Base-by-base conservation (phyloP, 305 asterid species). In the Plantago coronopus region DNA sequence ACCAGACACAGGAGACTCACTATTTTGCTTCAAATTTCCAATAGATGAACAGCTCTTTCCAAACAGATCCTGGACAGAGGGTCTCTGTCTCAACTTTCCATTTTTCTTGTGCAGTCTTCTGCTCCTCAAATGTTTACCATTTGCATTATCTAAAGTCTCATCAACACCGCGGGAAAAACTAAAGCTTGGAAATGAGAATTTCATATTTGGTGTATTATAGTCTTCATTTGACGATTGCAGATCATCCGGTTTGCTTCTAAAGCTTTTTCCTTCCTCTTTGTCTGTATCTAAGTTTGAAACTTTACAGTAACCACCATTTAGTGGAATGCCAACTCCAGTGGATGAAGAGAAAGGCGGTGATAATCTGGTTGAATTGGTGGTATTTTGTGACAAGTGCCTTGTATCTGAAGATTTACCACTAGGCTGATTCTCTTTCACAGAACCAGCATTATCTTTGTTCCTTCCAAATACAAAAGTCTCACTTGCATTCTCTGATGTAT, bases 1-100 rank as follows among this genome's bases (percentile, higher is more conserved):
- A 71, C 84, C 78, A 74, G 64, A 73, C 49, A 78, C 81, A 43
- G 85, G 83, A 51, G 98, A 83, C 46, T 70, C 65, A 16, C 71
- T 71, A 64, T 67, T 79, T 62, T 65, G 66, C 48, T 57, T 62
- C 31, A 74, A 60, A 71, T 62, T 57, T 72, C 70, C 81, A 29
- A 38, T 63, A 43, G 79, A 64, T 54, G 19, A 45, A 50, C 51
- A 63, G 63, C 69, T 66, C 53, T 76, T 76, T 40, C 68, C 60
- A 44, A 77, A 72, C 73, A 69, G 68, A 68, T 74, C 61, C 48
- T 76, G 79, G 48, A 74, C 74, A 65, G 56, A 58, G 54, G 73
- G 72, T 74, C 60, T 69, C 50, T 72, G 74, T 72, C 75, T 80
- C 70, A 71, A 63, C 79, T 83, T 83, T 56, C 80, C 79, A 64